phyloP scores from a whole-genome alignment of 2,329 filamentous ascomycete species.

The Arachnomyces sp. region DNA sequence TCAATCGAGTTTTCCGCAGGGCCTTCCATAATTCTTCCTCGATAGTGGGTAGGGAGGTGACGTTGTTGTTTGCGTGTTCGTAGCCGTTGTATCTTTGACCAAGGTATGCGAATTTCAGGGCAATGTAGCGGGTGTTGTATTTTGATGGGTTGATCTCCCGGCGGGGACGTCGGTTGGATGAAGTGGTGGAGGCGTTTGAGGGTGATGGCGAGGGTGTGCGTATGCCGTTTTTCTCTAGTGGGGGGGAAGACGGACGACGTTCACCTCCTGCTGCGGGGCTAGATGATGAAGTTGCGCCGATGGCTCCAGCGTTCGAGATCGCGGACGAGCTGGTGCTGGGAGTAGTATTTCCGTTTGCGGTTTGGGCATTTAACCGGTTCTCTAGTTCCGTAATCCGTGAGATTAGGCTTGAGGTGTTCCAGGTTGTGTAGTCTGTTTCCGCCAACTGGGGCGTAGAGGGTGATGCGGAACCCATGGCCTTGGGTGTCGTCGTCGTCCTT shows the following conservation, averaged over 20 bases:
- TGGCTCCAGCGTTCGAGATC: slow-evolving; percentile 8
- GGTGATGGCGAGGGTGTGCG: slow-evolving; percentile 1
- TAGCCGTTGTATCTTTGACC: slow-evolving; percentile 89
- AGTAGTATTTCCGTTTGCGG: slow-evolving; percentile 22
- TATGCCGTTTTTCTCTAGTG: neutral
- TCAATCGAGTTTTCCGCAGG: slow-evolving; percentile 70
- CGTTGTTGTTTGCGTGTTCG: slow-evolving; percentile 70
- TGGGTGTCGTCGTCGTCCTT: slow-evolving; percentile 3
- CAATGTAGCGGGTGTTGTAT: slow-evolving; percentile 77
- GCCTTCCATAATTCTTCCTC: slow-evolving; percentile 94
- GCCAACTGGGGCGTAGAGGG: neutral
- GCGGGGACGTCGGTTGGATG: slow-evolving; percentile 28
- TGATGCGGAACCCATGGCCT: neutral
- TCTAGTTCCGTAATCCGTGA: slow-evolving; percentile 62
- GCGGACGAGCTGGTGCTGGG: slow-evolving; percentile 4
- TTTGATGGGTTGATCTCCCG: slow-evolving; percentile 66
- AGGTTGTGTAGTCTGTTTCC: slow-evolving; percentile 51
- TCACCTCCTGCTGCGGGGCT: too few relatives aligned
- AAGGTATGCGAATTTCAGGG: slow-evolving; percentile 88
- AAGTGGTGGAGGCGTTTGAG: slow-evolving; percentile 13
- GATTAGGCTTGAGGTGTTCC: slow-evolving; percentile 63
- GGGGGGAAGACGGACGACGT: too few relatives aligned
- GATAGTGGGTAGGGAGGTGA: slow-evolving; percentile 66
- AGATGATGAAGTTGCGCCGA: neutral
- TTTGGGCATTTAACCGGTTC: slow-evolving; percentile 45